Conservation (phyloP, 192 early-diverging fungal genomes). For the Coemansia furcata region DNA sequence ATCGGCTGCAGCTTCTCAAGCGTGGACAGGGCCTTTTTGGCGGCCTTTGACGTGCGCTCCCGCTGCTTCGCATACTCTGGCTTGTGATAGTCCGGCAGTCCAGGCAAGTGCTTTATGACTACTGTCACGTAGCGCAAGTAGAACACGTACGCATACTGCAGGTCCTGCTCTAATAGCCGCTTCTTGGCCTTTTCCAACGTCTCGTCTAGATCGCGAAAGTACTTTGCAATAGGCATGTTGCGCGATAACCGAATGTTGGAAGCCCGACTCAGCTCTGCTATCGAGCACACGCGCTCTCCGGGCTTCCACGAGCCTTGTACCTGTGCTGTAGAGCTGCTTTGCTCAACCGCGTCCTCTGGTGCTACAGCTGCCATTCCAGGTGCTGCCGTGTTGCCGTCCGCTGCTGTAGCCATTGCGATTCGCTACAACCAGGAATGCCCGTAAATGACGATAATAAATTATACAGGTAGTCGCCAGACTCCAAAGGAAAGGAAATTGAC, state of each 20-base stretch:
- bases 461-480: not conserved
- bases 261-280: conserved; percentile 38
- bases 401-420: conserved; percentile 10
- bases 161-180: conserved; percentile 65
- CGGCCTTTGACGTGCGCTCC: conserved; percentile 42
- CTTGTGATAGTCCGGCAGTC: conserved; percentile 56
- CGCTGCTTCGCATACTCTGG: conserved; percentile 49
- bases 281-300: conserved; percentile 44
- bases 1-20: conserved; percentile 59
- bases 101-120: conserved; percentile 58
- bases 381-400: not conserved
- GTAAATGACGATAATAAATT: not conserved
- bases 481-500: not conserved
- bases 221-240: conserved; percentile 35
- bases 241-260: conserved; percentile 36
- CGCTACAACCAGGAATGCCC: not conserved
- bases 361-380: not conserved
- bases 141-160: conserved; percentile 66
- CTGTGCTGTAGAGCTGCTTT: not conserved
- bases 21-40: conserved; percentile 55
- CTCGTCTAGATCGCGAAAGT: conserved; percentile 44
- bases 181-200: conserved; percentile 47
- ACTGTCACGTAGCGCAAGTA: conserved; percentile 69
- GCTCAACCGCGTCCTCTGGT: not conserved
- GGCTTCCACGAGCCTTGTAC: conserved; percentile 30